These are phyloP conservation scores for Silybum marianum DNA, from an alignment of 129 eudicot species.

Conservation along the genomic window DNA sequence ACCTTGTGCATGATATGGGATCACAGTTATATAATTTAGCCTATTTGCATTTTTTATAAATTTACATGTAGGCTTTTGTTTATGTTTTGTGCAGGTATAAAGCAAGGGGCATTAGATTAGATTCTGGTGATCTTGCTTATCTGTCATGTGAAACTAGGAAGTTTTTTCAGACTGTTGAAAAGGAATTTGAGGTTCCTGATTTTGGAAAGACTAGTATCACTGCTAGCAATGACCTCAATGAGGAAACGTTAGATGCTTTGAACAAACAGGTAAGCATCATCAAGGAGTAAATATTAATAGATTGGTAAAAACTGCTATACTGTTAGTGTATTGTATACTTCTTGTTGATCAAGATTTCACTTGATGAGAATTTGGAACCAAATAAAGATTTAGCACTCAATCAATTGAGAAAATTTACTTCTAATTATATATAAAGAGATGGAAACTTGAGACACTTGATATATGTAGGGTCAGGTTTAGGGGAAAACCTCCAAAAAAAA, in stretches of 20 bases:
- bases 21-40: neutral
- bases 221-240: conserved; percentile 98
- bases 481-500: no score
- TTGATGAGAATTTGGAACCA: neutral
- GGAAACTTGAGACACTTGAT: neutral
- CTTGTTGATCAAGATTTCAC: neutral
- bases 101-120: conserved; percentile 87
- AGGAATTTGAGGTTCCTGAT: conserved; percentile 69
- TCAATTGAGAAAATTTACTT: neutral
- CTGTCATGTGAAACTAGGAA: conserved; percentile 85
- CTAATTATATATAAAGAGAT: neutral
- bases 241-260: conserved; percentile 91
- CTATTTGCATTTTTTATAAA: neutral
- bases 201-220: conserved; percentile 82
- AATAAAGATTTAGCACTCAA: neutral
- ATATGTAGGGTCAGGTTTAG: no score
- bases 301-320: neutral
- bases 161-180: conserved; percentile 72
- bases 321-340: neutral
- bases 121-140: conserved; percentile 98
- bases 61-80: neutral
- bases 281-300: neutral
- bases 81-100: conserved; percentile 63
- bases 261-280: conserved; percentile 71
- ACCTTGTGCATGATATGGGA: neutral